phyloP scores from a whole-genome alignment of 345 rosid genomes.

The Pelargonium nanum region DNA sequence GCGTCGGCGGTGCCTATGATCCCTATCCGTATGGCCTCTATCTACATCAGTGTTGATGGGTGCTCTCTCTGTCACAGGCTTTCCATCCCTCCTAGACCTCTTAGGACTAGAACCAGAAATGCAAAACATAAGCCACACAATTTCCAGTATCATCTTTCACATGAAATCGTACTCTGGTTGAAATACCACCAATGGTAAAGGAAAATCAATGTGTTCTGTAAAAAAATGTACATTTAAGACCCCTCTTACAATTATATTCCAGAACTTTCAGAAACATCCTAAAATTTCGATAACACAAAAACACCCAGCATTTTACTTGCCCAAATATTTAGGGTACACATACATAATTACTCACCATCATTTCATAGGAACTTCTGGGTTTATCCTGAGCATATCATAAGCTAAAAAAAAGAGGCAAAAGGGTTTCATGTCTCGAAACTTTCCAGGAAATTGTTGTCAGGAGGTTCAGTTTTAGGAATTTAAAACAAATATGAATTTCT shows the following conservation, averaged over 20 bases:
- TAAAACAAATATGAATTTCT: neutral
- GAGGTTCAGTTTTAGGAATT: neutral
- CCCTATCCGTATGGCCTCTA: slow-evolving; percentile 26
- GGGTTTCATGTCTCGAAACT: neutral
- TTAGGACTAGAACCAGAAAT: slow-evolving; percentile 45
- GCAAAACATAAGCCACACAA: neutral
- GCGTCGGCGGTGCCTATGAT: slow-evolving; percentile 31
- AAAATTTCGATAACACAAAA: too few relatives aligned
- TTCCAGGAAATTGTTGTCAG: neutral
- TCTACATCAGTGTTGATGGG: slow-evolving; percentile 23
- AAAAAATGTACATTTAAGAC: too few relatives aligned
- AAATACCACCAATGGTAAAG: too few relatives aligned
- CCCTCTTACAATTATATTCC: too few relatives aligned
- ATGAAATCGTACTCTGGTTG: too few relatives aligned
- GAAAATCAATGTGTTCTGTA: too few relatives aligned
- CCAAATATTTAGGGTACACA: too few relatives aligned
- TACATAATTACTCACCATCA: too few relatives aligned
- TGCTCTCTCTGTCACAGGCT: slow-evolving; percentile 41
- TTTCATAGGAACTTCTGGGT: neutral
- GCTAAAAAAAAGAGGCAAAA: neutral
- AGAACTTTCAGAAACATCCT: too few relatives aligned
- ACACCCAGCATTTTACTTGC: too few relatives aligned
- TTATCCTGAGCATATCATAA: neutral
- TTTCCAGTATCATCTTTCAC: too few relatives aligned
- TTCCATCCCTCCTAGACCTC: slow-evolving; percentile 67